Evolutionary conservation across 306 rosid species (phyloP).

Genomic region (Carpinus viminea): DNA sequence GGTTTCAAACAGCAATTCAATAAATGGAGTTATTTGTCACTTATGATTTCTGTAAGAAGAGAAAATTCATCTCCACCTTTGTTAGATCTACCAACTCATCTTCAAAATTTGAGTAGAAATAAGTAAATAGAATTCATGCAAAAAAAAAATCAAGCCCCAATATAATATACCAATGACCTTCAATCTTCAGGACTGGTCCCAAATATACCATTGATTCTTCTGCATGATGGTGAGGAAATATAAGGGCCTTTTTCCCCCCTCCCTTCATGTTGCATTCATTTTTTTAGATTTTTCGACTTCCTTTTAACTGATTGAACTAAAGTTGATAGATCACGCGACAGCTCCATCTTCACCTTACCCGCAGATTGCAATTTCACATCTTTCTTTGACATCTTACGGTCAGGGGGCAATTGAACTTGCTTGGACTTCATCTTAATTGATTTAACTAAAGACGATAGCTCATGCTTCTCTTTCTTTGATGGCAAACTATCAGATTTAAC

Average conservation of each 20-base stretch:
- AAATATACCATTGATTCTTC: not conserved
- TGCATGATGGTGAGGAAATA: not conserved
- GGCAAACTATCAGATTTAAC: conserved; percentile 30
- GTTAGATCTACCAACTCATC: no score
- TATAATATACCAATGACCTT: not conserved
- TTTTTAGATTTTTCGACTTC: conserved; percentile 22
- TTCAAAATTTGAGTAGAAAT: no score
- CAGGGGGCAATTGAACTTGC: conserved; percentile 44
- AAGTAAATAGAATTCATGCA: no score
- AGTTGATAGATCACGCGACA: conserved; percentile 28
- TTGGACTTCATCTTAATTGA: conserved; percentile 74
- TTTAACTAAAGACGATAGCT: conserved; percentile 55
- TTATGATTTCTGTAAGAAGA: no score
- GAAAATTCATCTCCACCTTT: no score
- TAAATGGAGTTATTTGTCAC: no score
- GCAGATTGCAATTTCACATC: conserved; percentile 29
- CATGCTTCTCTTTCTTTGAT: conserved; percentile 48
- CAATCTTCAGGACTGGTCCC: not conserved
- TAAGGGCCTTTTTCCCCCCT: not conserved
- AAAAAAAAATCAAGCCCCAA: not conserved
- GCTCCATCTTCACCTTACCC: conserved; percentile 22
- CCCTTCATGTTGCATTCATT: not conserved
- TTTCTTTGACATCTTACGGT: conserved; percentile 28
- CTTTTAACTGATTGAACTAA: conserved; percentile 27
- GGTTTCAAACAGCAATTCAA: no score